A percentile compares a stretch with the other conserved stretches of the same genome.
These are phyloP conservation scores for Camellia japonica DNA, from an alignment of 148 eudicot species.

Conservation along the genomic window DNA sequence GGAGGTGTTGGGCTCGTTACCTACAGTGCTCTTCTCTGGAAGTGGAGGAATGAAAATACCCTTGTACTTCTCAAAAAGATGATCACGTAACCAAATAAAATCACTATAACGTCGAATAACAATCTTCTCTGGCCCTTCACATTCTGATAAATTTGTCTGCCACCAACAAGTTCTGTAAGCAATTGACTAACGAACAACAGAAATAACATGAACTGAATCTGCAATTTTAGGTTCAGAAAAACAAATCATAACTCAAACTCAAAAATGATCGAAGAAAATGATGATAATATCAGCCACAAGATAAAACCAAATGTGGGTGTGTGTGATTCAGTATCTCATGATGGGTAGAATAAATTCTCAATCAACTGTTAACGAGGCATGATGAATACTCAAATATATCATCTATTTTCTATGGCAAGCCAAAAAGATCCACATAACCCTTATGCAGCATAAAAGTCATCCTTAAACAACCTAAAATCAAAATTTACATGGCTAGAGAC, in stretches of 20 bases:
- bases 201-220: not conserved
- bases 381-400: not conserved
- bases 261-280: not conserved
- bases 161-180: constrained; percentile 13
- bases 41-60: constrained; percentile 96
- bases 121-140: constrained; percentile 61
- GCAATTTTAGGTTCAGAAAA: not conserved
- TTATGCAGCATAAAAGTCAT: too few species aligned
- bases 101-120: constrained; percentile 55
- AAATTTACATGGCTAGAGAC: too few species aligned
- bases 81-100: constrained; percentile 94
- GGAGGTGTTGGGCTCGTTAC: constrained; percentile 32
- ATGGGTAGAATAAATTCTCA: not conserved
- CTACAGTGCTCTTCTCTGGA: constrained; percentile 99
- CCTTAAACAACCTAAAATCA: not conserved
- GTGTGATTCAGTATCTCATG: not conserved
- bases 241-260: not conserved
- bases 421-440: not conserved
- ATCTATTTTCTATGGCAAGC: not conserved
- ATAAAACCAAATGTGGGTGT: not conserved
- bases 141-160: constrained; percentile 94
- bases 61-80: constrained; percentile 93
- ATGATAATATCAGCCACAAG: not conserved
- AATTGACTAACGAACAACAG: not conserved
- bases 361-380: not conserved